Evolutionary conservation across 129 eudicot genomes (phyloP).

Genomic region (Pittosporum tobira): DNA sequence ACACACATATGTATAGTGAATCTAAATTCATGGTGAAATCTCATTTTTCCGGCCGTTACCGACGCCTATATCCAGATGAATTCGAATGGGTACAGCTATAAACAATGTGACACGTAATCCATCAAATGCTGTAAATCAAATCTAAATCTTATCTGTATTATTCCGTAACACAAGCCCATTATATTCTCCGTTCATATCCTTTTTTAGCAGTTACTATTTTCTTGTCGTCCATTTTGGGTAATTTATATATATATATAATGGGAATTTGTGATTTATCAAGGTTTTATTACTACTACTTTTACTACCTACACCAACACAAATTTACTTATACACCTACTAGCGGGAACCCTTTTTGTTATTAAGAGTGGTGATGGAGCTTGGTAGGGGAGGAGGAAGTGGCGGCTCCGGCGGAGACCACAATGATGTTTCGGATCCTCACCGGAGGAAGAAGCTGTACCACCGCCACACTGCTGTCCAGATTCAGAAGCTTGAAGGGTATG

Average conservation of each 20-base stretch:
- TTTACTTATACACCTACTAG: neutral
- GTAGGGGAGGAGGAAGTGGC: constrained; percentile 4
- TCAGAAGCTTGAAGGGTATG: constrained; percentile 36
- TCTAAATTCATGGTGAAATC: constrained; percentile 3
- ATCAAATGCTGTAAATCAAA: constrained; percentile 1
- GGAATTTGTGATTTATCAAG: constrained; percentile 4
- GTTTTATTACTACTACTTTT: neutral
- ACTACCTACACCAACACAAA: neutral
- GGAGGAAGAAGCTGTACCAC: constrained; percentile 13
- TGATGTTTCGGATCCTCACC: constrained; percentile 1
- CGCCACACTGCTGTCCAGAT: constrained; percentile 34
- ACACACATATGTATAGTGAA: neutral
- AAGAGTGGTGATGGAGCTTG: constrained; percentile 4
- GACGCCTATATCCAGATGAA: neutral
- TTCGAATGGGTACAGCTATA: neutral
- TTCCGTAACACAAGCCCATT: neutral
- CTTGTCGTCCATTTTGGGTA: too few species aligned
- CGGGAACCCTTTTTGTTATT: neutral
- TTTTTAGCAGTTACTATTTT: neutral
- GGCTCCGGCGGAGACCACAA: constrained; percentile 13
- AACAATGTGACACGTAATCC: neutral
- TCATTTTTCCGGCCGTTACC: neutral
- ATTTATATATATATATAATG: neutral
- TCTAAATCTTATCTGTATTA: constrained; percentile 1
- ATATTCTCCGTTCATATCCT: neutral